Base-by-base conservation (phyloP, 2,329 filamentous ascomycete species). In the Scortechinia acanthostroma region DNA sequence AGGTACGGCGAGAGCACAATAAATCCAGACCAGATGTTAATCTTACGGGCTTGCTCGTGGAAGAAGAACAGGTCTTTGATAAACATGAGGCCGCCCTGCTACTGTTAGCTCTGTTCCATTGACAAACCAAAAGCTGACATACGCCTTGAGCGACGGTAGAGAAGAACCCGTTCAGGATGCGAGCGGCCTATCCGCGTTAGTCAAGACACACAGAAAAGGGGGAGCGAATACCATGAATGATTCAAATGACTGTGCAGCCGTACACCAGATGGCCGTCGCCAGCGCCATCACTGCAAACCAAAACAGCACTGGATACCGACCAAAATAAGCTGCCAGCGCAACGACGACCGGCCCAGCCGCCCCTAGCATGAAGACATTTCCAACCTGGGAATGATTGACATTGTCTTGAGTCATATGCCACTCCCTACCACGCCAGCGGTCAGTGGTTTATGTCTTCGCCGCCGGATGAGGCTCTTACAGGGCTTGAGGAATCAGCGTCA, bases 51-150 rank as follows among this genome's bases (percentile, higher is more conserved):
- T 25, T 72, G 62, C 49, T 79, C 69, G 51, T 80, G 76, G 57
- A 78, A 76, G 61, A 76, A 80, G 61, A 77, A 81, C 47, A 77
- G 65, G 55, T 80, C 76, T 45, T 76, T 71, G 53, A 77, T 70
- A 52, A 71, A 71, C 51, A 73, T 70, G 44, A 78, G 60, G 6
- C 70, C 71, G 15, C 64, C 63, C 3, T 61, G 65, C 47, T 71
- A 69, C 4, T 58, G 55, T 4, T 67, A 46, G 15, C 47, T 53
- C 21, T 52, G 46, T 37, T 44, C 45, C 37, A 49, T 44, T 35
- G 45, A 45, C 37, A 52, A 44, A 13, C 45, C 49, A 44, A 46
- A 30, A 10, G 25, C n/a, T 52, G 37, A 52, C 33, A 22, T 16
- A 4, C 19, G 14, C 53, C 56, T 6, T 57, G 53, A 4, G 51